A percentile compares a stretch with the other conserved stretches of the same genome.
phyloP scores from a whole-genome alignment of 805 yeast genomes.

The Monosporozyma aerobia region DNA sequence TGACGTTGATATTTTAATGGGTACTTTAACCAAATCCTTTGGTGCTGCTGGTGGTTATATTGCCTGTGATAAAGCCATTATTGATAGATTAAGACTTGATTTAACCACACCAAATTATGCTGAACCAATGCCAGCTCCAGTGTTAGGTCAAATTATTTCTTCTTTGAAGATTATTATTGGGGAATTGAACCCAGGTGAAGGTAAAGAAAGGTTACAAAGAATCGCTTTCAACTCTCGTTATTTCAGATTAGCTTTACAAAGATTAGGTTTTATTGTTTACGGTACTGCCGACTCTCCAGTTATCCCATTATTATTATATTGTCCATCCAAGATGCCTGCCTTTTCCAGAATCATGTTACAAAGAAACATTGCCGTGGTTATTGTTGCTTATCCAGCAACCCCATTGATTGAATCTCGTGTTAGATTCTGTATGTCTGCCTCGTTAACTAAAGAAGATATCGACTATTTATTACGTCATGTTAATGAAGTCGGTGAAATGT shows the following conservation, averaged over 20 bases:
- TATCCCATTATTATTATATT: conserved; percentile 75
- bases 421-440: conserved; percentile 84
- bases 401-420: conserved; percentile 84
- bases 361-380: conserved; percentile 82
- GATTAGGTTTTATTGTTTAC: conserved; percentile 85
- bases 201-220: conserved; percentile 80
- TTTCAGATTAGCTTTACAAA: conserved; percentile 79
- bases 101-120: conserved; percentile 68
- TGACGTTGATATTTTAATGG: conserved; percentile 85
- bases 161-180: conserved; percentile 75
- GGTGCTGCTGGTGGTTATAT: conserved; percentile 99
- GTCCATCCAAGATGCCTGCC: conserved; percentile 93
- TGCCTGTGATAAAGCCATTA: conserved; percentile 61
- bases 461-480: conserved; percentile 66
- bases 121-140: conserved; percentile 87
- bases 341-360: conserved; percentile 73
- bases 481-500: conserved; percentile 67
- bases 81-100: conserved; percentile 66
- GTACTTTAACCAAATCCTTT: conserved; percentile 93
- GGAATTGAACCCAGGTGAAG: conserved; percentile 84
- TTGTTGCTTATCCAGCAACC: conserved; percentile 97
- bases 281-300: conserved; percentile 98
- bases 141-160: conserved; percentile 75
- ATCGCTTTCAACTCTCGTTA: conserved; percentile 95
- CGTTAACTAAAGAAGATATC: conserved; percentile 88